These are phyloP conservation scores for Diplosphaera chodatii DNA, from an alignment of 139 green algal species.

Conservation along the genomic window DNA sequence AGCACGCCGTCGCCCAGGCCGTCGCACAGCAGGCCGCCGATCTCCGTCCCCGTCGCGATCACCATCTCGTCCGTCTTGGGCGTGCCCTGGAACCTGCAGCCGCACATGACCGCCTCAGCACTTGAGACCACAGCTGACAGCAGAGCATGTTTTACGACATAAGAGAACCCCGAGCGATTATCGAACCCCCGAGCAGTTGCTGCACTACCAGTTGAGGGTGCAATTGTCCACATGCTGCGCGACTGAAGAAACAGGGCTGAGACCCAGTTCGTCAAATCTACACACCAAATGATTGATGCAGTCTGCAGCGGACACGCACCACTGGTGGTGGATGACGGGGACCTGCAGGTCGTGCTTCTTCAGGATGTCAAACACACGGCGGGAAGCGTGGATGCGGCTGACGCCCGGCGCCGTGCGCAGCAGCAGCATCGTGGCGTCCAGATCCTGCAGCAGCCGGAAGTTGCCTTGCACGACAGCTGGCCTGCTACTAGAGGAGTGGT, in stretches of 20 bases:
- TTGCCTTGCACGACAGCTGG: background rate
- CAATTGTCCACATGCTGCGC: no score
- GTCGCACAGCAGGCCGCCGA: constrained; percentile 89
- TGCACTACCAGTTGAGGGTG: no score
- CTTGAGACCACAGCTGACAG: constrained; percentile 1
- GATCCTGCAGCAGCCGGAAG: constrained; percentile 11
- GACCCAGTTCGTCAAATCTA: no score
- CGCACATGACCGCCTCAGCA: background rate
- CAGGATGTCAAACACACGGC: constrained; percentile 85
- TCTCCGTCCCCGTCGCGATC: constrained; percentile 65
- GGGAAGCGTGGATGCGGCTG: constrained; percentile 72
- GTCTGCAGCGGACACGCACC: background rate
- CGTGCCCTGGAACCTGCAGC: background rate
- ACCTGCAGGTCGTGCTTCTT: constrained; percentile 46
- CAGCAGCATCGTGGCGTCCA: constrained; percentile 60
- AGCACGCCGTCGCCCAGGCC: constrained; percentile 91
- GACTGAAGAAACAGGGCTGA: no score
- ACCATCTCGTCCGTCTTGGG: constrained; percentile 59
- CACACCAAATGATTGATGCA: background rate
- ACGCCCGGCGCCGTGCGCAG: constrained; percentile 55
- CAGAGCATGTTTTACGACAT: no score
- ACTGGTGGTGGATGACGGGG: constrained; percentile 87
- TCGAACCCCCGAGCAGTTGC: no score
- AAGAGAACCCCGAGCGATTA: no score
- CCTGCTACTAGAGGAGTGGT: no score